Base-by-base conservation (phyloP, 306 rosid species). In the Vigna unguiculata region DNA sequence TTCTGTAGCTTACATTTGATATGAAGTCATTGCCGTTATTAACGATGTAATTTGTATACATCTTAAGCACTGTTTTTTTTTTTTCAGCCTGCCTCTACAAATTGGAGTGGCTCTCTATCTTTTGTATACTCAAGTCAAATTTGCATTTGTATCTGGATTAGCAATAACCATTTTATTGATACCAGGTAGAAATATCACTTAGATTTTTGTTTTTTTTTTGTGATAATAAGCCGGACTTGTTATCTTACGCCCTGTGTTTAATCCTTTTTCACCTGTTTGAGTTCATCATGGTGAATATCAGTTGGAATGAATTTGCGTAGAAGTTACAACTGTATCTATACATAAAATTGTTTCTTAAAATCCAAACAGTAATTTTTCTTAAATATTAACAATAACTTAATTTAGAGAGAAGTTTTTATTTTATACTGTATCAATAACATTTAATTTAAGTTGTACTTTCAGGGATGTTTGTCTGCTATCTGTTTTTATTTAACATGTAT, bases 21-120 rank as follows among this genome's bases (percentile, higher is more conserved):
- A 13, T 61, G 36, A 70, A 72, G 52, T 36, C 34, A 67, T 68
- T 38, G 58, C 25, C 52, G 63, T 19, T 52, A 74, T 46, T 38
- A 48, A 49, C 61, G 13, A 78, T 71, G 52, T 74, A 25, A 10
- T 53, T 45, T 32, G 6, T 54, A 22, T 55, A 51, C 24, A 80
- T 72, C 68, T 76, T 58, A 77, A 81, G 48, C 48, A 69, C 19
- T 53, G 45, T 34, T 75, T 78, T 46, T 16, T 80, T 82, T 40
- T 16, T 80, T 87, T 85, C 96, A 94, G 98, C 88, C 80, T 94
- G 87, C 98, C 98, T 80, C 89, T 94, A 57, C 98, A 94, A 92
- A 94, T 94, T 78, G 96, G 93, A 76, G 81, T 92, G 73, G 98
- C 98, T 52, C 82, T 94, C 82, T 94, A 78, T 81, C 97, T 94